Conservation (phyloP, 169 alveolate species). For the Theileria parva region DNA sequence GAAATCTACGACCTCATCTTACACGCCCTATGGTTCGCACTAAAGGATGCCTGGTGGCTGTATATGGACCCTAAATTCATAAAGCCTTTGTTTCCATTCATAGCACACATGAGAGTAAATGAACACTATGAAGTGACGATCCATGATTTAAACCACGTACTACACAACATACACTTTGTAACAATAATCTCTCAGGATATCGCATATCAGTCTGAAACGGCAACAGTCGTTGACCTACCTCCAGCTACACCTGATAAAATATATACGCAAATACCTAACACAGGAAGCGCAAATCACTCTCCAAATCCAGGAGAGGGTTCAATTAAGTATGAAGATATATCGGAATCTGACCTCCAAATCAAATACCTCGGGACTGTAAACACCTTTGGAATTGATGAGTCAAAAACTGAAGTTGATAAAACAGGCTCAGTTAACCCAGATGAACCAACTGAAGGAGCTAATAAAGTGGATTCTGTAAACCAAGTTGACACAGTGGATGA, state of each 20-base stretch:
- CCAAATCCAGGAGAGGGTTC: neutral
- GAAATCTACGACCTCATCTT: conserved; percentile 33
- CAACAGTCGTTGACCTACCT: neutral
- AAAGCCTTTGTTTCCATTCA: conserved; percentile 38
- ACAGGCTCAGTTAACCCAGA: neutral
- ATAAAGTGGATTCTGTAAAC: neutral
- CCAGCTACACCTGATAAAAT: neutral
- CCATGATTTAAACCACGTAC: conserved; percentile 6
- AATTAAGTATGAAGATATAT: neutral
- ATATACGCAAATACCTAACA: no score
- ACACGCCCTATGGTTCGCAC: conserved; percentile 35
- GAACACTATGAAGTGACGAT: neutral
- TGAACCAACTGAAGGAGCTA: neutral
- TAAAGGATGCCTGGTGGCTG: conserved; percentile 64
- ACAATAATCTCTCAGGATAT: neutral
- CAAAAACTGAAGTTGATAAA: neutral
- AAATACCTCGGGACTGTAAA: neutral
- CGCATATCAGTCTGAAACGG: neutral
- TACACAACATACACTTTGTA: conserved; percentile 14
- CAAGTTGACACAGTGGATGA: neutral
- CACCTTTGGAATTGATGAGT: neutral
- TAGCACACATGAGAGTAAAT: conserved; percentile 5
- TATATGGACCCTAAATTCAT: conserved; percentile 21
- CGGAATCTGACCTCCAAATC: neutral
- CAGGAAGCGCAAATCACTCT: neutral